Conservation (phyloP, 2,329 filamentous ascomycete genomes). For the Fusarium liriodendri region DNA sequence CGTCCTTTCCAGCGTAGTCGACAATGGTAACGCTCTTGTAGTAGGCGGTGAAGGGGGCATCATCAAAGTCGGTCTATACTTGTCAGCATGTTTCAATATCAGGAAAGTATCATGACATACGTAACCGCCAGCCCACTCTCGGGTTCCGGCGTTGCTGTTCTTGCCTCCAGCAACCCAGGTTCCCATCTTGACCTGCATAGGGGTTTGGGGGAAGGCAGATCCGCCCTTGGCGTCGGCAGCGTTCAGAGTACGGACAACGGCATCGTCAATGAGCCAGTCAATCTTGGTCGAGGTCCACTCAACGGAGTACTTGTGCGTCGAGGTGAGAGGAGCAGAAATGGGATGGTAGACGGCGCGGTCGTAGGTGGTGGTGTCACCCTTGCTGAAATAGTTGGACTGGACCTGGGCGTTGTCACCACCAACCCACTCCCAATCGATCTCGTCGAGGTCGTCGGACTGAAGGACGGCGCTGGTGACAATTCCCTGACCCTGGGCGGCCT, state of each 20-base stretch:
- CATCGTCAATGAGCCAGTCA: slow-evolving; percentile 74
- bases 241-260: slow-evolving; percentile 69
- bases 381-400: slow-evolving; percentile 88
- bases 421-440: slow-evolving; percentile 96
- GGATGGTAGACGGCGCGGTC: slow-evolving; percentile 74
- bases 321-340: slow-evolving; percentile 66
- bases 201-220: slow-evolving; percentile 76
- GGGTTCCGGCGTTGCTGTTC: slow-evolving; percentile 75
- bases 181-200: slow-evolving; percentile 77
- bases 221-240: slow-evolving; percentile 69
- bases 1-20: slow-evolving; percentile 65
- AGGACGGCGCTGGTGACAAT: slow-evolving; percentile 92
- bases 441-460: slow-evolving; percentile 88
- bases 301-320: slow-evolving; percentile 73
- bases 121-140: slow-evolving; percentile 74
- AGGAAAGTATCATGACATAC: neutral
- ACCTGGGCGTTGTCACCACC: slow-evolving; percentile 79
- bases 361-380: slow-evolving; percentile 77
- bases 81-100: neutral
- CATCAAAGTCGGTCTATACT: slow-evolving; percentile 60
- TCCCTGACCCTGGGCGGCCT: slow-evolving; percentile 82
- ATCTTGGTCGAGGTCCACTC: slow-evolving; percentile 75
- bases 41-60: slow-evolving; percentile 65
- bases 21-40: slow-evolving; percentile 67
- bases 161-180: slow-evolving; percentile 72